Evolutionary conservation across 2,329 filamentous ascomycete species (phyloP).

Genomic region (Tolypocladium pustulatum): DNA sequence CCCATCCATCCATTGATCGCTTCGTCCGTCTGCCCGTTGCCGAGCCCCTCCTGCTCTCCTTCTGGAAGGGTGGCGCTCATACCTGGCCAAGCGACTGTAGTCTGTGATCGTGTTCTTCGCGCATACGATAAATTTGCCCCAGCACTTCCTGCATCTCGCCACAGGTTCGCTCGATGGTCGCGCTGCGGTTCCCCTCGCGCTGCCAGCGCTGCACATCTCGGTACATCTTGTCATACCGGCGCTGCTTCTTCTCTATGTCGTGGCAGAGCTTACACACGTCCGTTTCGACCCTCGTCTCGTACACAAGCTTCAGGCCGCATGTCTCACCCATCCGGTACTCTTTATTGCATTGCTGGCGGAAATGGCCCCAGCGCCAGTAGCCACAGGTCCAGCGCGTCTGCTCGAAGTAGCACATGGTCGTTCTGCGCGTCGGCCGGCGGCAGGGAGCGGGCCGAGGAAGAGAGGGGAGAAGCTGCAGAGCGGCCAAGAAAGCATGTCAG

Average conservation of each 20-base stretch:
- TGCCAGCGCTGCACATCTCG: conserved; percentile 70
- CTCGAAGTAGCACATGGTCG: conserved; percentile 89
- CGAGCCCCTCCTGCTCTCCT: background rate
- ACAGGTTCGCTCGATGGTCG: conserved; percentile 62
- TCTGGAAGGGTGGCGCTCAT: conserved; percentile 5
- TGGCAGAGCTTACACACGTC: conserved; percentile 76
- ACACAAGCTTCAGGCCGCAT: conserved; percentile 86
- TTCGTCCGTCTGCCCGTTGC: conserved; percentile 1
- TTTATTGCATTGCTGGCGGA: conserved; percentile 84
- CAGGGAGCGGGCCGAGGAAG: background rate
- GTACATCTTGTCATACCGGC: conserved; percentile 63
- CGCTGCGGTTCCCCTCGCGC: conserved; percentile 61
- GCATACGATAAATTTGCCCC: conserved; percentile 45
- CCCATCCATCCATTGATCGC: conserved; percentile 4
- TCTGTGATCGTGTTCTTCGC: conserved; percentile 25
- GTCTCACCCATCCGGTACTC: conserved; percentile 95
- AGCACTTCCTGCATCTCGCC: conserved; percentile 57
- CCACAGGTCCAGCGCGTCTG: conserved; percentile 76
- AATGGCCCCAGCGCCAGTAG: conserved; percentile 92
- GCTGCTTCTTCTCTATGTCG: conserved; percentile 77
- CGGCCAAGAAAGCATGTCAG: conserved; percentile 7
- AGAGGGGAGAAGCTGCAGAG: conserved; percentile 6
- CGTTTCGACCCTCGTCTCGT: conserved; percentile 52
- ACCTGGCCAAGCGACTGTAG: conserved; percentile 22
- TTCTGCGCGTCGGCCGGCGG: conserved; percentile 4